Percentiles rank a stretch among this genome's conserved stretches.
Evolutionary conservation across 73 alveolate species (phyloP).

Genomic region (Stentor roeselii): DNA sequence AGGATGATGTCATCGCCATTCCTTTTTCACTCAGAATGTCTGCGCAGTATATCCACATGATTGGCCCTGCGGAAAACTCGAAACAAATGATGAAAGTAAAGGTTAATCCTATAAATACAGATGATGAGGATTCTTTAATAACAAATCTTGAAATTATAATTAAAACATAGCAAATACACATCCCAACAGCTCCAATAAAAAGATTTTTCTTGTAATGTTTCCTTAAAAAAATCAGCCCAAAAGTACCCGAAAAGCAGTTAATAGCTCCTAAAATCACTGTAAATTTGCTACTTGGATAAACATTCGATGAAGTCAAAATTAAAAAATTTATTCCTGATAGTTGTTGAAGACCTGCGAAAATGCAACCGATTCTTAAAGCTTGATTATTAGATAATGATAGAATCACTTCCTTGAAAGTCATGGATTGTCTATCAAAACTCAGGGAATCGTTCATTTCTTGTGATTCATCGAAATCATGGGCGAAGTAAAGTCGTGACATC

Average conservation of each 20-base stretch:
- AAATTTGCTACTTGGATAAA: neutral
- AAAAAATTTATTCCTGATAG: neutral
- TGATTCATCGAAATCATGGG: neutral
- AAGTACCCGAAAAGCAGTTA: neutral
- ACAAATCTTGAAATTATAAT: neutral
- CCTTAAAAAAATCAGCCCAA: neutral
- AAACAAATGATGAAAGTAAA: neutral
- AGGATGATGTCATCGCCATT: constrained; percentile 32
- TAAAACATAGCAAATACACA: neutral
- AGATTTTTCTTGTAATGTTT: neutral
- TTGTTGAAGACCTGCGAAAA: neutral
- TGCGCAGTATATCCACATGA: constrained; percentile 46
- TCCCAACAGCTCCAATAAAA: constrained; percentile 17
- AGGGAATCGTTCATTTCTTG: neutral
- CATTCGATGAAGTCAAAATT: neutral
- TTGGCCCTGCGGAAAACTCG: constrained; percentile 42
- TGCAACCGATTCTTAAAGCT: neutral
- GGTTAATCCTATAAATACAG: neutral
- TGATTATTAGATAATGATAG: neutral
- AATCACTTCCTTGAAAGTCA: neutral
- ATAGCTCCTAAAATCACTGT: constrained; percentile 1
- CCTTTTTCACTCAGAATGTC: constrained; percentile 40
- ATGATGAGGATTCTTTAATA: neutral
- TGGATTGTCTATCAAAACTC: neutral
- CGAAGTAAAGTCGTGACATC: neutral